Percentiles rank a stretch among this genome's conserved stretches.
Evolutionary conservation across 768 basidiomycete species (phyloP).

Genomic region (Pisolithus tinctorius): DNA sequence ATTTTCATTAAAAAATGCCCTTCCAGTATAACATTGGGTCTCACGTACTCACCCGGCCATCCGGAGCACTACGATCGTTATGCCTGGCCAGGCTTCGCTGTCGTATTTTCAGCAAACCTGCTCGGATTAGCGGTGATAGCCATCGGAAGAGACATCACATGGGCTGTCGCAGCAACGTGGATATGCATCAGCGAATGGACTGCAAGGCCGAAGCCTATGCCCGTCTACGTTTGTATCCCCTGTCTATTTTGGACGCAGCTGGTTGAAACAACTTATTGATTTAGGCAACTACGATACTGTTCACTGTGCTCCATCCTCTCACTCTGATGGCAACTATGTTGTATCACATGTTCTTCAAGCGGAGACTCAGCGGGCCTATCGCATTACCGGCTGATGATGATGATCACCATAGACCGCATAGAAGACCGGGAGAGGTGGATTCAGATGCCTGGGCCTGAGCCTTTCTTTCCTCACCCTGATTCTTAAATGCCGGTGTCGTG

Average conservation of each 20-base stretch:
- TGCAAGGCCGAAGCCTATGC: constrained; percentile 51
- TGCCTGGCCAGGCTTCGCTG: constrained; percentile 68
- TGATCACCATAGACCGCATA: constrained; percentile 5
- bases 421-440: constrained; percentile 33
- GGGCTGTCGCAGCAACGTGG: constrained; percentile 73
- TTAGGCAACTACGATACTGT: constrained; percentile 55
- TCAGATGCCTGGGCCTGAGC: background rate
- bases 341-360: constrained; percentile 24
- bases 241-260: background rate
- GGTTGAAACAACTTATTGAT: background rate
- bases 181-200: constrained; percentile 61
- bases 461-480: background rate
- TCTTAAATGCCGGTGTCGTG: too few relatives aligned
- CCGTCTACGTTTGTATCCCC: constrained; percentile 50
- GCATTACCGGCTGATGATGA: constrained; percentile 37
- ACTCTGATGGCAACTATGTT: constrained; percentile 41
- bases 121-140: constrained; percentile 49
- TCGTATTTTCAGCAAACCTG: constrained; percentile 59
- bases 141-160: constrained; percentile 61
- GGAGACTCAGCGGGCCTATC: constrained; percentile 30
- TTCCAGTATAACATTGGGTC: constrained; percentile 61
- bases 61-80: constrained; percentile 52
- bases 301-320: constrained; percentile 63
- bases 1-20: background rate
- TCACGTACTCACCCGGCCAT: constrained; percentile 44